Evolutionary conservation across 2,329 filamentous ascomycete genomes (phyloP), one percentile per base, ranked within the genome.

Genomic region (Ophiocordyceps camponoti-rufipedis): DNA sequence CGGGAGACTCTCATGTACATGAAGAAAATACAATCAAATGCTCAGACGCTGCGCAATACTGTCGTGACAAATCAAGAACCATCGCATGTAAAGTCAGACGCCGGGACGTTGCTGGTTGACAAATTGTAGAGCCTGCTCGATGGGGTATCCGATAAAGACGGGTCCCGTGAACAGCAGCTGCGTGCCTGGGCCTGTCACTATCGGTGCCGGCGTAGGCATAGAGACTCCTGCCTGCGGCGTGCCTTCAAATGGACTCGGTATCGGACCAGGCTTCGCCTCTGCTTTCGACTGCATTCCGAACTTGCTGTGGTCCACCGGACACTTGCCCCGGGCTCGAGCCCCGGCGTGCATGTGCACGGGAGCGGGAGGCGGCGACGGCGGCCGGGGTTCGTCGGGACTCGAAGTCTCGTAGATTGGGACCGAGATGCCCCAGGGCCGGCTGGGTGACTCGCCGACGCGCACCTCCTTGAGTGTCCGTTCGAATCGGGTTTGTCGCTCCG

Each of bases 381-480:
- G 71, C 42, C 68, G 64, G 18, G 58, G 56, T 12, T 58, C 55
- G 10, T 61, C 62, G 28, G 62, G 54, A 5, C 58, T 59, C 18
- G 59, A 55, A 6, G 58, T 50, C 44, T 72, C 67, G 50, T 72
- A 68, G 35, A 75, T 61, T 3, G 88, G 88, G 0, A 95, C 80
- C 5, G 78, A 76, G 45, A 95, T 94, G 6, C 88, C 88, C 88
- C 88, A 95, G 13, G 89, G 89, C 41, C 89, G 74, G 60, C 84
- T 94, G 5, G 89, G 89, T 13, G 85, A 94, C 62, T 96, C 89
- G 41, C 89, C 89, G 19, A 96, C 79, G n/a, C 89, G 74, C 10
- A 96, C 76, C 54, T 95, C 89, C 57, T 89, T 85, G 45, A 96
- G 62, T 0, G 84, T 80, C 41, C 88, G 75, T 52, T 94, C 86